A percentile compares a stretch with the other conserved stretches of the same genome.
Evolutionary conservation across 352 stramenopile genomes (phyloP).

Genomic region (Pythium diclinum): DNA sequence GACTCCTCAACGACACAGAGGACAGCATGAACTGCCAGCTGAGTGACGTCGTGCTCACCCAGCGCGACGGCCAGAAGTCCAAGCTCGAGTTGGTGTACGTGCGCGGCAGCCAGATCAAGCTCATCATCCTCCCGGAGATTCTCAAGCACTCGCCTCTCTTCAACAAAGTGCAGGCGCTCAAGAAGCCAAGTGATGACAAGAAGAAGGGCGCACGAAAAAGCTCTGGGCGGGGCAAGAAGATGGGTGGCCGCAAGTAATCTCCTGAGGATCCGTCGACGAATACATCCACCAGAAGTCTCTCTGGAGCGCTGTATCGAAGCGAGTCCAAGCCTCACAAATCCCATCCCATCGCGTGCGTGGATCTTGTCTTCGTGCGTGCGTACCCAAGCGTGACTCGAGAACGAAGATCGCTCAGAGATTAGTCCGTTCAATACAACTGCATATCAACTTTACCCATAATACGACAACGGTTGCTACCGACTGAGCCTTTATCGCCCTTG

Average conservation of each 20-base stretch:
- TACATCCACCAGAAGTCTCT: background rate
- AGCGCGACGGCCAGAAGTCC: slow-evolving; percentile 75
- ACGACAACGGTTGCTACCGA: too few species aligned
- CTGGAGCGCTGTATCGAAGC: background rate
- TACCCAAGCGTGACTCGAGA: background rate
- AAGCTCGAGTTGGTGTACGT: slow-evolving; percentile 93
- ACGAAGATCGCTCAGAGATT: background rate
- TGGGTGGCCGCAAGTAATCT: slow-evolving; percentile 12
- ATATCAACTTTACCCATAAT: background rate
- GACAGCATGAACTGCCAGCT: slow-evolving; percentile 98
- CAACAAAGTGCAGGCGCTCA: slow-evolving; percentile 92
- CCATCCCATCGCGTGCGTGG: background rate
- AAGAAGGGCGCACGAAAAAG: slow-evolving; percentile 26
- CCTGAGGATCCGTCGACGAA: background rate
- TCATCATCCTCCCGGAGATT: slow-evolving; percentile 96
- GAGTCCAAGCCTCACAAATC: background rate
- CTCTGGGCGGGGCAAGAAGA: slow-evolving; percentile 8
- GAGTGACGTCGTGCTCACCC: slow-evolving; percentile 88
- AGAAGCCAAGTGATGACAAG: slow-evolving; percentile 63
- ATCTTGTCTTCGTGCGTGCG: background rate
- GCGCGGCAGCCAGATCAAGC: slow-evolving; percentile 94
- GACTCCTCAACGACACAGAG: slow-evolving; percentile 78
- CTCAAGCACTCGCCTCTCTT: slow-evolving; percentile 97
- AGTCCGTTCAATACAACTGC: background rate
- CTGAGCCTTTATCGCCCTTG: too few species aligned